A percentile compares a stretch with the other conserved stretches of the same genome.
These are phyloP conservation scores for Sporothrix pallida DNA, from an alignment of 2,329 filamentous ascomycete species.

Conservation along the genomic window DNA sequence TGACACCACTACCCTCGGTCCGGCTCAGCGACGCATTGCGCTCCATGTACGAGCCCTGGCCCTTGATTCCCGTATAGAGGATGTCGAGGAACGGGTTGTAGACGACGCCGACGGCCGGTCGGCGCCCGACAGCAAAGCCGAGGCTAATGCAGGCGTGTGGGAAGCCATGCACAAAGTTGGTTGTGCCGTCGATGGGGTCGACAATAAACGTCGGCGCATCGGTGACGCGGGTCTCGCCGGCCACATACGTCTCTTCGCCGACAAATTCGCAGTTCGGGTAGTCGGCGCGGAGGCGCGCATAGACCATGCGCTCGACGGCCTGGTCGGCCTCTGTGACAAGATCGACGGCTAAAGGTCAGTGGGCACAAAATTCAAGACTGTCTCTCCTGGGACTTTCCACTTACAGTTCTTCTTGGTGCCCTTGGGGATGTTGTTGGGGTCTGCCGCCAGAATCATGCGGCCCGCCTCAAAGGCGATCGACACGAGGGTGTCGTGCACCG, in stretches of 20 bases:
- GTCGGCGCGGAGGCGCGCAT: slow-evolving; percentile 54
- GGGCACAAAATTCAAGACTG: not conserved
- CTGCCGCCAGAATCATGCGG: slow-evolving; percentile 66
- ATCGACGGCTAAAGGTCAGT: slow-evolving; percentile 60
- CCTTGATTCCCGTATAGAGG: slow-evolving; percentile 72
- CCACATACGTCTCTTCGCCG: slow-evolving; percentile 77
- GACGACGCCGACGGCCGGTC: slow-evolving; percentile 72
- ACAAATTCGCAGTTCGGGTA: slow-evolving; percentile 69
- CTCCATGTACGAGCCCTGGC: slow-evolving; percentile 67
- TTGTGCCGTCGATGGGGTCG: slow-evolving; percentile 82
- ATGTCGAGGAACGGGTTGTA: slow-evolving; percentile 78
- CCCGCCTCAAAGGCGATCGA: slow-evolving; percentile 68
- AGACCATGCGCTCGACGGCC: slow-evolving; percentile 68
- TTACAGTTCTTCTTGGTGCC: slow-evolving; percentile 70
- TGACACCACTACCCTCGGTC: not conserved
- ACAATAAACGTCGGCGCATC: slow-evolving; percentile 76
- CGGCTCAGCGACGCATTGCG: slow-evolving; percentile 51
- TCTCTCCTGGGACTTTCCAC: not conserved
- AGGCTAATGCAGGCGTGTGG: slow-evolving; percentile 78
- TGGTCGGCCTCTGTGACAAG: slow-evolving; percentile 72
- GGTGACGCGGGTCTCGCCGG: slow-evolving; percentile 66
- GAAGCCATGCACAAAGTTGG: slow-evolving; percentile 80
- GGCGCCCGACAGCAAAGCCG: slow-evolving; percentile 67
- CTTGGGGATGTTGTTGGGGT: slow-evolving; percentile 61
- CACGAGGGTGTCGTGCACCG: slow-evolving; percentile 66